Conservation (phyloP, 768 basidiomycete species). For the Cyclocybe cylindracea region DNA sequence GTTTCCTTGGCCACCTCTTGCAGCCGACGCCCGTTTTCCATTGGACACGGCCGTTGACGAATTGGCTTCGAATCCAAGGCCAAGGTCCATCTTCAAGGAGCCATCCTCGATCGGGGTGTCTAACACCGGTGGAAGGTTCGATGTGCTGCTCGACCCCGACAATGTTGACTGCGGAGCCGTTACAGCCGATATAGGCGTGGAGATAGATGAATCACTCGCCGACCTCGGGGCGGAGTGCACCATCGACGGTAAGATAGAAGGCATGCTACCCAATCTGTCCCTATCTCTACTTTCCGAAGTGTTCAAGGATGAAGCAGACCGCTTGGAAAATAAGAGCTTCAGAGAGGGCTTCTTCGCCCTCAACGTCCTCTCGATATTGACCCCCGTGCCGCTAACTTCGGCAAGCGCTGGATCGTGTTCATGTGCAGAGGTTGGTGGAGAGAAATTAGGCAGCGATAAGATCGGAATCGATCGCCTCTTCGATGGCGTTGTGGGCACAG, state of each 20-base stretch:
- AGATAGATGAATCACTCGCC: constrained; percentile 51
- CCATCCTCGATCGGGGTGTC: constrained; percentile 63
- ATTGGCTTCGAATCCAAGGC: constrained; percentile 35
- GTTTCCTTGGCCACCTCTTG: neutral
- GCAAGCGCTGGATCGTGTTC: constrained; percentile 10
- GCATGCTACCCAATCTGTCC: constrained; percentile 14
- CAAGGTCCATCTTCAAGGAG: constrained; percentile 47
- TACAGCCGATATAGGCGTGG: constrained; percentile 53
- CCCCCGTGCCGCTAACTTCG: constrained; percentile 22
- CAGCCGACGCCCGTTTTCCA: constrained; percentile 4
- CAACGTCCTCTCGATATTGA: constrained; percentile 26
- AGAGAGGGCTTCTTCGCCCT: constrained; percentile 68
- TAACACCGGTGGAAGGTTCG: constrained; percentile 55
- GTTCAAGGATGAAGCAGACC: constrained; percentile 50
- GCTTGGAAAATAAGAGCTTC: constrained; percentile 68
- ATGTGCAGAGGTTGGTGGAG: constrained; percentile 13
- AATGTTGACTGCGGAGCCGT: constrained; percentile 51
- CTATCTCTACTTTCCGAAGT: constrained; percentile 1
- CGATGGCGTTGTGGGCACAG: constrained; percentile 13
- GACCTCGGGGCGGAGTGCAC: constrained; percentile 26
- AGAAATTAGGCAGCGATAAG: constrained; percentile 39
- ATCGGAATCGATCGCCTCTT: constrained; percentile 41
- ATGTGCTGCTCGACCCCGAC: constrained; percentile 27
- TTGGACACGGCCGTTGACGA: constrained; percentile 27
- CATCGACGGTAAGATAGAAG: constrained; percentile 22